Evolutionary conservation across 306 rosid species (phyloP).

Genomic region (Coriaria nepalensis): DNA sequence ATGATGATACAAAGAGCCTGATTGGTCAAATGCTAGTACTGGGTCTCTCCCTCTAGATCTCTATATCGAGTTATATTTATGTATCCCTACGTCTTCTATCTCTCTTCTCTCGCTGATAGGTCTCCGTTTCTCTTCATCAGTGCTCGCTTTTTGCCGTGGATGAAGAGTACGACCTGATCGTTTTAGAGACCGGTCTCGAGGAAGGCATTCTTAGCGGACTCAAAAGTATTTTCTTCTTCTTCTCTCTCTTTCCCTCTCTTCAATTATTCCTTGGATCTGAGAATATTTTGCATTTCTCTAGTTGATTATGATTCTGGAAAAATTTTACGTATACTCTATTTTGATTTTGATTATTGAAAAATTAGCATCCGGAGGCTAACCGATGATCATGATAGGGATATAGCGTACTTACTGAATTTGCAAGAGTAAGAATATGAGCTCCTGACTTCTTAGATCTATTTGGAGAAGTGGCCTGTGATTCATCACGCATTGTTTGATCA

Average conservation of each 20-base stretch:
- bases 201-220: constrained; percentile 83
- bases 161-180: constrained; percentile 76
- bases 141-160: constrained; percentile 31
- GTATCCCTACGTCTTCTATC: neutral
- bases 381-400: no score
- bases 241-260: neutral
- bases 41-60: no score
- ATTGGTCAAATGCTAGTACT: no score
- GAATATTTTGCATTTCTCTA: neutral
- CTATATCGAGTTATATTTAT: neutral
- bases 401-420: no score
- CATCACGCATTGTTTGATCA: no score
- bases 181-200: constrained; percentile 66
- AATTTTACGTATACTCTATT: no score
- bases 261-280: neutral
- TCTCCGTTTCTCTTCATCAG: neutral
- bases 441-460: no score
- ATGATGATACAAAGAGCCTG: no score
- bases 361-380: no score
- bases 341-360: no score
- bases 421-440: no score
- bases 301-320: neutral
- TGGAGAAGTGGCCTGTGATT: no score
- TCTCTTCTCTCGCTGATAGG: neutral
- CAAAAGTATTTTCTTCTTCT: constrained; percentile 34